Evolutionary conservation across 768 basidiomycete genomes (phyloP).

Genomic region (Cystobasidiopsis lactophilus): DNA sequence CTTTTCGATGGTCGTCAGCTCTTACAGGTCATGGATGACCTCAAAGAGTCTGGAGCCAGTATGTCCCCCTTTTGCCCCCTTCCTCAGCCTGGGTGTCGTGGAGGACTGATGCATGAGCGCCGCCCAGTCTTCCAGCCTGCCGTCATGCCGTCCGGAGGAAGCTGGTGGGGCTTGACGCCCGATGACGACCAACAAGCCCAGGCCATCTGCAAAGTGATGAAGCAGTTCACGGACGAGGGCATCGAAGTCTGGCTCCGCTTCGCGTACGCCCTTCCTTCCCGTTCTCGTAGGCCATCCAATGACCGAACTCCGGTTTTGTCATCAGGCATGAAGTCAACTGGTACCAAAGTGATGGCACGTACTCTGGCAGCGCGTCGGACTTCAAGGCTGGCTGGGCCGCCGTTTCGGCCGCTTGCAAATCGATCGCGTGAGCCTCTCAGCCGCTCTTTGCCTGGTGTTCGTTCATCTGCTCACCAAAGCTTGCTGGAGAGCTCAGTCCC

Average conservation of each 20-base stretch:
- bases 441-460: neutral
- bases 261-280: neutral
- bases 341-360: conserved; percentile 11
- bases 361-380: conserved; percentile 4
- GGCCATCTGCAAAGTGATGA: conserved; percentile 20
- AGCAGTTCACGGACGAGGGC: conserved; percentile 15
- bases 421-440: too few relatives aligned
- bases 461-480: too few relatives aligned
- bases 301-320: neutral
- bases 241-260: conserved; percentile 11
- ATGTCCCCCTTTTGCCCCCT: too few relatives aligned
- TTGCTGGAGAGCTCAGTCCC: too few relatives aligned
- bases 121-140: too few relatives aligned
- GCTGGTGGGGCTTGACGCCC: conserved; percentile 11
- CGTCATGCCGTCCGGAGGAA: conserved; percentile 1
- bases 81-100: conserved; percentile 15
- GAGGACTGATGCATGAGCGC: too few relatives aligned
- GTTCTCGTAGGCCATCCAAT: conserved; percentile 9
- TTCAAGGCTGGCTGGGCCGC: conserved; percentile 11
- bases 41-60: conserved; percentile 11
- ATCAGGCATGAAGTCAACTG: conserved; percentile 12
- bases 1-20: neutral
- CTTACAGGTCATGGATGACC: conserved; percentile 15
- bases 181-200: conserved; percentile 15
- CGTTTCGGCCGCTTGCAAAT: neutral